These are phyloP conservation scores for Pseudohalonectria lignicola DNA, from an alignment of 2,329 filamentous ascomycete genomes.

Conservation along the genomic window DNA sequence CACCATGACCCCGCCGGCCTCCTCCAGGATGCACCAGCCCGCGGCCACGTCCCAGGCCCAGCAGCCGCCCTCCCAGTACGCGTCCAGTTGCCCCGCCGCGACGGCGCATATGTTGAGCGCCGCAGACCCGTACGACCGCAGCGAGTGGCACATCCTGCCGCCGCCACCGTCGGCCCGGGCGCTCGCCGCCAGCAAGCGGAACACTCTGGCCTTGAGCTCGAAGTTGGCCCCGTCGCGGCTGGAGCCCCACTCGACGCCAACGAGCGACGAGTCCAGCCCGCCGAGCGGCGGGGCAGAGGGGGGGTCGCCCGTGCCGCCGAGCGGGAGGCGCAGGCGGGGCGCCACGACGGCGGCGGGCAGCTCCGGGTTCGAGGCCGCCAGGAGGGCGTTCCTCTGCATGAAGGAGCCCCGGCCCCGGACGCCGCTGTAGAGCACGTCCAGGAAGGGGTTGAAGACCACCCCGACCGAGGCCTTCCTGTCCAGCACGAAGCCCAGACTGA, in stretches of 20 bases:
- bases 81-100: conserved; percentile 58
- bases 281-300: conserved; percentile 44
- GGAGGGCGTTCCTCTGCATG: conserved; percentile 32
- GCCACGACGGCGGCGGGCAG: background rate
- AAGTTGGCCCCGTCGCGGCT: conserved; percentile 61
- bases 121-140: conserved; percentile 61
- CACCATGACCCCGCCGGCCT: conserved; percentile 64
- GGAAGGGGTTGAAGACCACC: conserved; percentile 73
- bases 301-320: conserved; percentile 18
- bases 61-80: conserved; percentile 76
- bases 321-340: conserved; percentile 6
- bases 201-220: conserved; percentile 56
- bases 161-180: conserved; percentile 60
- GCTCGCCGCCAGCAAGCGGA: conserved; percentile 47
- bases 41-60: conserved; percentile 83
- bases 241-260: conserved; percentile 65
- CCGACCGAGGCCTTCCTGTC: conserved; percentile 52
- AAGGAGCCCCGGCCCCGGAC: conserved; percentile 59
- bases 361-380: conserved; percentile 20
- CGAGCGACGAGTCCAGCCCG: conserved; percentile 50
- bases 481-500: conserved; percentile 64
- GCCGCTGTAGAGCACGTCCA: conserved; percentile 56
- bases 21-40: conserved; percentile 64
- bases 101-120: conserved; percentile 66
- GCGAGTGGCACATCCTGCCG: conserved; percentile 65